Evolutionary conservation across 805 yeast genomes (phyloP), one percentile per base, ranked within the genome.

Genomic region (Spathaspora arborariae): DNA sequence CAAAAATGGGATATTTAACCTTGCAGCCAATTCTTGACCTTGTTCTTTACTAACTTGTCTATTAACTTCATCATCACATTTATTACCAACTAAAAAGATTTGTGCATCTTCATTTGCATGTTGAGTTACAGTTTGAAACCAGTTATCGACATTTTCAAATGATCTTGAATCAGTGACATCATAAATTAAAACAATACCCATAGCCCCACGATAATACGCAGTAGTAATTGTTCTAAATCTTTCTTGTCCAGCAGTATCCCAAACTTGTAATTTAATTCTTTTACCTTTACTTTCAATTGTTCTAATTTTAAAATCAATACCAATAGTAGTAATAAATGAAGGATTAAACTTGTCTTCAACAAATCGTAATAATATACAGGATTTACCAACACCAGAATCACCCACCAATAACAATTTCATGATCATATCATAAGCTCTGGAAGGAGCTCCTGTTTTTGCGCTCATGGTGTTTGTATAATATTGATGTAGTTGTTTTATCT

Each of bases 231-330:
- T 88, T 71, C 96, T 81, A 73, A 90, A 90, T 61, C 97, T 78
- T 66, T 90, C 97, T 71, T 90, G 97, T n/a, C 97, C 97, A 1
- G 97, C 97, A 36, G 97, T 90, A 65, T 90, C 97, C 97, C 97
- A 86, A 39, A 92, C 87, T 68, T 94, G 99, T 63, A 92, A 79
- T 72, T 94, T 94, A 68, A 94, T 87, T 54, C 85, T 85, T 69
- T 88, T 87, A 45, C 96, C 97, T 53, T 92, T 92, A 54, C 91
- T 79, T 58, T 92, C 97, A 56, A 91, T 88, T 22, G 97, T 91
- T 70, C 97, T 85, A 65, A 94, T 92, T 74, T 94, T 94, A 79
- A 94, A 94, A 68, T 94, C 99, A 59, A 94, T 94, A 46, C 99
- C 99, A 60, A 94, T 94, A 41, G 99, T 94, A 49, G 98, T 90